Conservation (phyloP, 2,329 filamentous ascomycete species). For the Diplodia sapinea region DNA sequence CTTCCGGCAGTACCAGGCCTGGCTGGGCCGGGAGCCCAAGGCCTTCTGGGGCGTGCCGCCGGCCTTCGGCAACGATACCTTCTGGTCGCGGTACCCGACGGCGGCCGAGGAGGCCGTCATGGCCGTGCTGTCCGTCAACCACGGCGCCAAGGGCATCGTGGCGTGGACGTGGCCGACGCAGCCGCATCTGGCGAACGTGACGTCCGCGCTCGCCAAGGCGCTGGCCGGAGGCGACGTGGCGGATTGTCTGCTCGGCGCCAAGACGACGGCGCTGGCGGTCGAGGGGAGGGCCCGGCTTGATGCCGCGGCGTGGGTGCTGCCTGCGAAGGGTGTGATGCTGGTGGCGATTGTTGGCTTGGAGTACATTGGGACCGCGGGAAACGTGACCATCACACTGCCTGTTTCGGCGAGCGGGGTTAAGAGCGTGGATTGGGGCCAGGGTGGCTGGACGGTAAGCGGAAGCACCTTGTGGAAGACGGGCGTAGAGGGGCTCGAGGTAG, state of each 20-base stretch:
- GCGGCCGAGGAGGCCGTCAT: slow-evolving; percentile 54
- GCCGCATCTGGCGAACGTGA: slow-evolving; percentile 44
- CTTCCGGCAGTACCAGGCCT: slow-evolving; percentile 50
- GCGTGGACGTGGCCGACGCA: slow-evolving; percentile 57
- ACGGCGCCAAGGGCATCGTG: slow-evolving; percentile 58
- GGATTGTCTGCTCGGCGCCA: slow-evolving; percentile 48
- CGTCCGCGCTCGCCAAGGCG: slow-evolving; percentile 46
- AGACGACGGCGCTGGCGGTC: slow-evolving; percentile 39
- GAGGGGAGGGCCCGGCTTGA: slow-evolving; percentile 42
- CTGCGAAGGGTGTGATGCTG: slow-evolving; percentile 40
- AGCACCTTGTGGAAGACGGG: slow-evolving; percentile 30
- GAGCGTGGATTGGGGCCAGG: slow-evolving; percentile 34
- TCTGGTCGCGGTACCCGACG: slow-evolving; percentile 56
- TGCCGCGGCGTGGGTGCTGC: slow-evolving; percentile 51
- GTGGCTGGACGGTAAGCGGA: slow-evolving; percentile 33
- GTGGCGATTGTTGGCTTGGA: slow-evolving; percentile 49
- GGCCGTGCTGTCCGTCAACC: slow-evolving; percentile 56
- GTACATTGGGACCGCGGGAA: slow-evolving; percentile 36
- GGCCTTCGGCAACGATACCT: slow-evolving; percentile 55
- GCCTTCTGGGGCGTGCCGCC: slow-evolving; percentile 59
- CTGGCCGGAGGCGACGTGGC: slow-evolving; percentile 45
- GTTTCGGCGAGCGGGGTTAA: slow-evolving; percentile 8
- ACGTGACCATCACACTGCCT: slow-evolving; percentile 35
- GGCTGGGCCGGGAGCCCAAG: slow-evolving; percentile 49
- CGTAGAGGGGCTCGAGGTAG: slow-evolving; percentile 32